These are phyloP conservation scores for Trametes cubensis DNA, from an alignment of 768 basidiomycete genomes.

Conservation along the genomic window DNA sequence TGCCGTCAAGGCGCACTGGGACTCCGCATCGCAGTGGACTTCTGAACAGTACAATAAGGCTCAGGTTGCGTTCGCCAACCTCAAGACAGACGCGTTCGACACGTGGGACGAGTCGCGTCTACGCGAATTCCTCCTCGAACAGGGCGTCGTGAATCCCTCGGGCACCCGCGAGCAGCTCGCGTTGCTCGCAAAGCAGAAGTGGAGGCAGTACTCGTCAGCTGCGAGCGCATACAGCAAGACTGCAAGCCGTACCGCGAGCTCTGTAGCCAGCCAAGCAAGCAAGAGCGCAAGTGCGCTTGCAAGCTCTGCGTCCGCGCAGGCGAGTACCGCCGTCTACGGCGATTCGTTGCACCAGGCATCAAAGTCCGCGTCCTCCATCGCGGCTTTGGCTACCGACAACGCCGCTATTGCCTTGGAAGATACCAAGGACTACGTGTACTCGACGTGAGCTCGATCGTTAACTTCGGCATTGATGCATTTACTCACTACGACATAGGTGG, in stretches of 20 bases:
- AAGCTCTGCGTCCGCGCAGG: slow-evolving; percentile 29
- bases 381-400: slow-evolving; percentile 56
- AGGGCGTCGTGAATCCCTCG: slow-evolving; percentile 83
- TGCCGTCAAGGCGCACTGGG: slow-evolving; percentile 68
- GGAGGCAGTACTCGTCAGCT: slow-evolving; percentile 59
- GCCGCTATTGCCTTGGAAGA: slow-evolving; percentile 61
- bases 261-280: slow-evolving; percentile 14
- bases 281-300: slow-evolving; percentile 52
- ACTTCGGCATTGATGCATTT: neutral
- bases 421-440: slow-evolving; percentile 85
- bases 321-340: slow-evolving; percentile 42
- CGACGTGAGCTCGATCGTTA: slow-evolving; percentile 47
- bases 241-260: slow-evolving; percentile 30
- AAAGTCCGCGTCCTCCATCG: slow-evolving; percentile 36
- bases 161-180: slow-evolving; percentile 81
- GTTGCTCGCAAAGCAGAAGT: slow-evolving; percentile 73
- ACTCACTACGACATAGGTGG: slow-evolving; percentile 44
- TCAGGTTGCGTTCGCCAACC: slow-evolving; percentile 56
- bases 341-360: slow-evolving; percentile 43
- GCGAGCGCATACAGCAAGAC: slow-evolving; percentile 52
- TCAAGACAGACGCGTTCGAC: slow-evolving; percentile 69
- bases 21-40: slow-evolving; percentile 48
- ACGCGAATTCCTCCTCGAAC: slow-evolving; percentile 81
- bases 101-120: slow-evolving; percentile 84
- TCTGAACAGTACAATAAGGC: slow-evolving; percentile 64